A percentile compares a stretch with the other conserved stretches of the same genome.
Evolutionary conservation across 169 alveolate species (phyloP).

Genomic region (Babesia bigemina): DNA sequence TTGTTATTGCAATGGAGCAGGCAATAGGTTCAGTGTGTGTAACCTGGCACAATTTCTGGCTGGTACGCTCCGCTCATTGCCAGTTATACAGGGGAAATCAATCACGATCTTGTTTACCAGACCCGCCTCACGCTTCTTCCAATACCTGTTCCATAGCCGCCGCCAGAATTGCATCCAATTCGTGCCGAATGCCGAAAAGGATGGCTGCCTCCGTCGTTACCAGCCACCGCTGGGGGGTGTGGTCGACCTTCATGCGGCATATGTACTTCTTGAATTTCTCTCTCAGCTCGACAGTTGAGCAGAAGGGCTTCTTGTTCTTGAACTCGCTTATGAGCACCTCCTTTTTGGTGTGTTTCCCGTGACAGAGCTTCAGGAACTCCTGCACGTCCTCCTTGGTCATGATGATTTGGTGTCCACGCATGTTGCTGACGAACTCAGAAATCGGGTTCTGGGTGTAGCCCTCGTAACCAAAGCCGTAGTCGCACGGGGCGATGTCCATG

Average conservation of each 20-base stretch:
- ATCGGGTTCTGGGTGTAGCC: slow-evolving; percentile 66
- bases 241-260: slow-evolving; percentile 57
- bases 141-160: slow-evolving; percentile 21
- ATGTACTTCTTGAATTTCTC: slow-evolving; percentile 60
- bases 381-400: slow-evolving; percentile 58
- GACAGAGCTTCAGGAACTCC: slow-evolving; percentile 65
- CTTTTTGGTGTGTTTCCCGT: slow-evolving; percentile 62
- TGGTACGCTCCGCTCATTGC: no score
- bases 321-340: slow-evolving; percentile 54
- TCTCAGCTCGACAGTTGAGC: slow-evolving; percentile 46
- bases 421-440: slow-evolving; percentile 33
- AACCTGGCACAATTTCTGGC: no score
- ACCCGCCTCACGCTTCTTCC: slow-evolving; percentile 1
- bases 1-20: no score
- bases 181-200: slow-evolving; percentile 52
- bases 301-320: slow-evolving; percentile 54
- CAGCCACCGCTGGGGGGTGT: slow-evolving; percentile 68
- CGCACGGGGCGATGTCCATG: slow-evolving; percentile 28
- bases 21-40: no score
- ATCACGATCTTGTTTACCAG: neutral
- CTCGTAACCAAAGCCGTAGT: slow-evolving; percentile 68
- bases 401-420: slow-evolving; percentile 43
- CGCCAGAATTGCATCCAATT: slow-evolving; percentile 54
- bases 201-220: slow-evolving; percentile 66
- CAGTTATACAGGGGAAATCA: no score